Base-by-base conservation (phyloP, 768 basidiomycete genomes). In the Dentipellis fragilis region DNA sequence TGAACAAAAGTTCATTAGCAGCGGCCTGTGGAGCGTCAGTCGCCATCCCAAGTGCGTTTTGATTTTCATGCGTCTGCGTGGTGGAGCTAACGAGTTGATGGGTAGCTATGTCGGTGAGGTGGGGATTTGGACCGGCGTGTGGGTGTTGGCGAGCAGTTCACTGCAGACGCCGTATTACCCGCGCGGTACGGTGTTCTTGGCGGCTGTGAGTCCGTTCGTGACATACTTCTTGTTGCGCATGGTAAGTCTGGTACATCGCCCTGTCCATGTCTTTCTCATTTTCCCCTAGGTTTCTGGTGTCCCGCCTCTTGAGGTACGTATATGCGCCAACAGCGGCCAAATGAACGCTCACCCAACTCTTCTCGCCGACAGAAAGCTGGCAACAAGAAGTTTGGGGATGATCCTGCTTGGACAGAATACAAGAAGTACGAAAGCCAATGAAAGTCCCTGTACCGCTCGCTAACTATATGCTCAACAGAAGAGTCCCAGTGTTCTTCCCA, bases 21-120 rank as follows among this genome's bases (percentile, higher is more conserved):
- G 70, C 29, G 87, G 87, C 1, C 67, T 88, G 16, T 92, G 87
- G 86, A 70, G 75, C 19, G 65, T 79, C 47, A 82, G 79, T 60
- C 69, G 87, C 22, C 88, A 89, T 61, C 87, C 87, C 19, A 89
- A 89, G 87, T 88, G 65, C 39, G 74, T 65, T 46, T 48, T 53
- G 46, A 5, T 19, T 45, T n/a, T 19, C 29, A 37, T 37, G 12
- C 6, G 22, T 4, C 10, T 8, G 14, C n/a, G n/a, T 55, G 54
- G 12, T 38, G 10, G 29, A 5, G 12, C 29, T 49, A 21, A 49
- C 22, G 22, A 1, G 9, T 54, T 29, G 57, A 29, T 60, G 50
- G n/a, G 47, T n/a, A 87, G 86, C 68, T 87, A 88, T 64, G 76
- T 85, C 37, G 84, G 80, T 16, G 86, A 89, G 70, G 75, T 87